Evolutionary conservation across 1,139 yeast species (phyloP), one percentile per base, ranked within the genome.

Genomic region (Blastobotrys arbuscula): DNA sequence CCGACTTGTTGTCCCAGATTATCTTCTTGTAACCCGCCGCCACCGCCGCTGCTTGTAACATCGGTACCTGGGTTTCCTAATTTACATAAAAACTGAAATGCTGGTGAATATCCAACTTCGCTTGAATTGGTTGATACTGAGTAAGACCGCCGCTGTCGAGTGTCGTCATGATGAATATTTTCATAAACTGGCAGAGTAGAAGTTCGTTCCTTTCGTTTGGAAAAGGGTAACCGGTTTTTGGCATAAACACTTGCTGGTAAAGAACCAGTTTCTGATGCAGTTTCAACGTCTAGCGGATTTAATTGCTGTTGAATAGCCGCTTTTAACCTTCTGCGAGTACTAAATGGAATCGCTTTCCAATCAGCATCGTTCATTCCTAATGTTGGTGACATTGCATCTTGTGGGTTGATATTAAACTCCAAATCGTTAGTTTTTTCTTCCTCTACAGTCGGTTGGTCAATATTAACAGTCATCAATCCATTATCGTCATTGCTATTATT

Each of bases 1-100:
- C 62, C 74, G 2, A 79, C 77, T 45, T 68, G 62, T 26, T 80
- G 80, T 8, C 80, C 82, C 70, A 60, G 72, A 52, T 77, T 81
- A 2, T 74, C 73, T 53, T 54, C 56, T 19, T 37, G 4, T 19
- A 3, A 2, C 19, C 12, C 9, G 12, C 41, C 44, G 15, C 45
- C 45, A 33, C 9, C 16, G 10, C 16, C 16, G 9, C 36, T n/a
- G 26, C 47, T 41, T 2, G 55, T 33, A 8, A 49, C 44, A 24
- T 47, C 54, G 9, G 55, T 53, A 7, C 57, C 47, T 10, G 65
- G 52, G 24, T 66, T 67, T 7, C 72, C 69, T 50, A 71, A 67
- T 16, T 71, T 60, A 50, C 68, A 65, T 34, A 71, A 54, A 50
- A 60, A 71, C 50, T 65, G 70, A 16, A 69, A 65, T n/a, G 75